Base-by-base conservation (phyloP, 305 asterid species). In the Withania somnifera region DNA sequence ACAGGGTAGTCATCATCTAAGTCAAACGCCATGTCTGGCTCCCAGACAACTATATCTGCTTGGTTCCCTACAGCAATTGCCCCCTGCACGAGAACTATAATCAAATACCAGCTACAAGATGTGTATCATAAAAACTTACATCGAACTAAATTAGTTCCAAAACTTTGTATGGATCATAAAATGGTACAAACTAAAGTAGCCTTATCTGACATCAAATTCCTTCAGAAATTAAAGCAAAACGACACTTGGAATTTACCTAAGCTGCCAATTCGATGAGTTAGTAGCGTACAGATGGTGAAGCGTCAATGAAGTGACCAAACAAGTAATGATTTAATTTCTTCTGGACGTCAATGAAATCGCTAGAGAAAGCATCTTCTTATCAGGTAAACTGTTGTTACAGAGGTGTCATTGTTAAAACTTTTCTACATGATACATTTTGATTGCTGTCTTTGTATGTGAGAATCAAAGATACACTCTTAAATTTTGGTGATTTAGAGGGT, bases 31-130 rank as follows among this genome's bases (percentile, higher is more conserved):
- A 54, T 85, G 79, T 93, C 99, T 28, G 99, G 98, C 67, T 94
- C 92, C 99, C 99, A 96, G 26, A 91, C 97, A 1, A 88, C 96
- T 57, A 96, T 83, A 85, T 96, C 99, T 52, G 99, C 98, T 83
- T 96, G 87, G 75, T 92, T 88, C 13, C 98, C 98, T 0, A 75
- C 78, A 63, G 83, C 88, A 78, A 96, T 92, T 66, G 89, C 84
- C 10, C 98, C 99, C 98, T 94, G 90, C 84, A 88, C 20, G 68
- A 34, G 81, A 20, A 76, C 10, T 14, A 17, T 75, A 15, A 50
- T 75, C 61, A 75, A 26, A 50, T 75, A 47, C 79, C 40, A 47
- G 79, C 60, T 2, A 73, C 79, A 47, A 73, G 26, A 26, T 47
- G 47, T 73, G 60, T 42, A 13, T 22, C 56, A 71, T 40, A 22